These are phyloP conservation scores for Hyphodiscus hymeniophilus DNA, from an alignment of 495 filamentous ascomycete genomes.

Conservation along the genomic window DNA sequence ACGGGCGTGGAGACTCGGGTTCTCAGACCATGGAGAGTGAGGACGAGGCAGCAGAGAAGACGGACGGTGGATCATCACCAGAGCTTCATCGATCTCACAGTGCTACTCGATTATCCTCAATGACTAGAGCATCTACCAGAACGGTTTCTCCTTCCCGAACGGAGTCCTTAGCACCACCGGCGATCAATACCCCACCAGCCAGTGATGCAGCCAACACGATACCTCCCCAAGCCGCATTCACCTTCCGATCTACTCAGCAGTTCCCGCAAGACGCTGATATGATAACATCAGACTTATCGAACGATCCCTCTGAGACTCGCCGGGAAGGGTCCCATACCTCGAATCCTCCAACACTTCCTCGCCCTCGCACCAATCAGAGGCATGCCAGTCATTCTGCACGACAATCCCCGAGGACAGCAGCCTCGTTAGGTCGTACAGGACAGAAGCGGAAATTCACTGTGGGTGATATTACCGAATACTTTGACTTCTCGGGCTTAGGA, in stretches of 20 bases:
- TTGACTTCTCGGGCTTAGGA: constrained; percentile 63
- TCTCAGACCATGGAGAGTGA: constrained; percentile 56
- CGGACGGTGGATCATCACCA: constrained; percentile 54
- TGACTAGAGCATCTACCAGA: neutral
- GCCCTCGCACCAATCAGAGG: constrained; percentile 41
- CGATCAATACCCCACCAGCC: constrained; percentile 11
- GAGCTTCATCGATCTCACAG: constrained; percentile 43
- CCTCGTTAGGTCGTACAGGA: constrained; percentile 49
- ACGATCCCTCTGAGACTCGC: constrained; percentile 16
- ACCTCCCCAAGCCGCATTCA: constrained; percentile 45
- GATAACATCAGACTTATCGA: constrained; percentile 37
- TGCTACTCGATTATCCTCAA: constrained; percentile 24
- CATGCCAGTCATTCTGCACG: constrained; percentile 34
- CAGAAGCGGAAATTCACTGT: constrained; percentile 73
- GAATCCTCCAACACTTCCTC: constrained; percentile 36
- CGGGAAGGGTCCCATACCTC: constrained; percentile 22
- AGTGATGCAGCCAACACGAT: constrained; percentile 29
- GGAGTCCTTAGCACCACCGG: constrained; percentile 34
- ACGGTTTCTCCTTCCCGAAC: constrained; percentile 35
- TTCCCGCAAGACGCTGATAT: constrained; percentile 58
- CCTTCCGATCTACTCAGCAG: constrained; percentile 60
- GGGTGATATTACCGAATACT: constrained; percentile 70
- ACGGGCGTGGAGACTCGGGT: constrained; percentile 38
- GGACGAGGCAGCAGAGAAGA: constrained; percentile 53
- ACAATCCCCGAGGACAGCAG: constrained; percentile 33